These are phyloP conservation scores for Xylariales sp. DNA, from an alignment of 2,329 filamentous ascomycete species.

Conservation along the genomic window DNA sequence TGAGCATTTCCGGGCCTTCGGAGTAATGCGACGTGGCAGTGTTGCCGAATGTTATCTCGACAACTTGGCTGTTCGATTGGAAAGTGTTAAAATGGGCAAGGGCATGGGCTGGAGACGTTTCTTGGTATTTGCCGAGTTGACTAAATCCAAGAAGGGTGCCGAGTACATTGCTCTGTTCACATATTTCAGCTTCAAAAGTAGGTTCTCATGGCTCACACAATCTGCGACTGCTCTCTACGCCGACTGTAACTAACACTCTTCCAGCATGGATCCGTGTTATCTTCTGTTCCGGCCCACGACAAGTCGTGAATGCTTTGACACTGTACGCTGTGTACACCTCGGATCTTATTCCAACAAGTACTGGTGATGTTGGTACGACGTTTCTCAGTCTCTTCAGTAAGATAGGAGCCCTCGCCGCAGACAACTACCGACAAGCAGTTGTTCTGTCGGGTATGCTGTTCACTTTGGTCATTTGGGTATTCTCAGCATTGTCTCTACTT, in stretches of 20 bases:
- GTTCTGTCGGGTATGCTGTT: constrained; percentile 91
- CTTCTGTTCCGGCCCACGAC: constrained; percentile 86
- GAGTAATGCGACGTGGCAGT: constrained; percentile 78
- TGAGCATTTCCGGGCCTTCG: constrained; percentile 74
- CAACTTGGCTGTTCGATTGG: constrained; percentile 76
- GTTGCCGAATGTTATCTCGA: constrained; percentile 92
- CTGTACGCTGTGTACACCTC: constrained; percentile 78
- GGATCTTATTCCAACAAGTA: constrained; percentile 60
- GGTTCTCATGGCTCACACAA: constrained; percentile 20
- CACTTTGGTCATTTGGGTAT: constrained; percentile 83
- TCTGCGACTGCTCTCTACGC: too few species aligned
- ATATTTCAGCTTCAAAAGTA: constrained; percentile 72
- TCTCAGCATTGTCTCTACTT: constrained; percentile 73
- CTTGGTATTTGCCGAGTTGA: constrained; percentile 86
- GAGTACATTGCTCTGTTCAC: constrained; percentile 90
- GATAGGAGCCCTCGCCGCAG: constrained; percentile 65
- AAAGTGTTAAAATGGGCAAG: constrained; percentile 71
- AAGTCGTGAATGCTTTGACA: constrained; percentile 85
- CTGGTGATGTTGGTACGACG: constrained; percentile 52
- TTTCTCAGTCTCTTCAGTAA: constrained; percentile 80
- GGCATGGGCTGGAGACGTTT: constrained; percentile 85
- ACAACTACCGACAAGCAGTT: constrained; percentile 73
- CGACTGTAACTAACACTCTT: constrained; percentile 12
- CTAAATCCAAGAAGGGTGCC: constrained; percentile 84
- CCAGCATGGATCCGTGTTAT: constrained; percentile 85